A percentile compares a stretch with the other conserved stretches of the same genome.
phyloP scores from a whole-genome alignment of 441 rosid genomes.

The Hypseocharis bilobata region DNA sequence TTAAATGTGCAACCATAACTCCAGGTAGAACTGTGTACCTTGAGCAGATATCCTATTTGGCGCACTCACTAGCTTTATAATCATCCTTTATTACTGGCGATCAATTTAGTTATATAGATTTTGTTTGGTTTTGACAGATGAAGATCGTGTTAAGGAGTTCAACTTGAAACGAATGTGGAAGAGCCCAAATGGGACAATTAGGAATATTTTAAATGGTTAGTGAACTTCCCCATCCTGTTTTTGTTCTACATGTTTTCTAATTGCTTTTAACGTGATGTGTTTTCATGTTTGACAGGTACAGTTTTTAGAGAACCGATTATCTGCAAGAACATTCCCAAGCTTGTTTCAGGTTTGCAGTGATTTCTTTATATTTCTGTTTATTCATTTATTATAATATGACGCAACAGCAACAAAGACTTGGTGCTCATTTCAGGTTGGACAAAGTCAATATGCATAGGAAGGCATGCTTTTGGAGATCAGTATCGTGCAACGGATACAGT shows the following conservation, averaged over 20 bases:
- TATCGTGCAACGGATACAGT: not conserved
- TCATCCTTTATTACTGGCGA: not conserved
- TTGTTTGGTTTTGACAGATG: conserved; percentile 40
- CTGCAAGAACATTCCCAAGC: conserved; percentile 66
- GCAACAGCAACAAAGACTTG: not conserved
- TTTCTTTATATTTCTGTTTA: conserved; percentile 15
- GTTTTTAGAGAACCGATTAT: conserved; percentile 87
- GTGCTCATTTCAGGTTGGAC: not conserved
- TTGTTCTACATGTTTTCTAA: not conserved
- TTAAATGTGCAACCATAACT: conserved; percentile 92
- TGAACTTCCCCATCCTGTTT: conserved; percentile 13
- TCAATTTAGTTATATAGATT: not conserved
- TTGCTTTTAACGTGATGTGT: conserved; percentile 1
- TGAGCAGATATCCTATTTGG: conserved; percentile 2
- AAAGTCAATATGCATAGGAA: not conserved
- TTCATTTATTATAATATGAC: not conserved
- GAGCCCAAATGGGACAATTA: conserved; percentile 87
- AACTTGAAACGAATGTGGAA: conserved; percentile 75
- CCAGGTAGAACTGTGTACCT: conserved; percentile 41
- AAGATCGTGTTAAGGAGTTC: conserved; percentile 70
- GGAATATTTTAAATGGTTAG: conserved; percentile 74
- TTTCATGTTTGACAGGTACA: conserved; percentile 46
- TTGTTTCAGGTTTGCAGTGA: conserved; percentile 52
- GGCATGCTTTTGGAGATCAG: not conserved
- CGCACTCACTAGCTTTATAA: conserved; percentile 1